Conservation (phyloP, 2,329 filamentous ascomycete genomes). For the Zasmidium citrigriseum region DNA sequence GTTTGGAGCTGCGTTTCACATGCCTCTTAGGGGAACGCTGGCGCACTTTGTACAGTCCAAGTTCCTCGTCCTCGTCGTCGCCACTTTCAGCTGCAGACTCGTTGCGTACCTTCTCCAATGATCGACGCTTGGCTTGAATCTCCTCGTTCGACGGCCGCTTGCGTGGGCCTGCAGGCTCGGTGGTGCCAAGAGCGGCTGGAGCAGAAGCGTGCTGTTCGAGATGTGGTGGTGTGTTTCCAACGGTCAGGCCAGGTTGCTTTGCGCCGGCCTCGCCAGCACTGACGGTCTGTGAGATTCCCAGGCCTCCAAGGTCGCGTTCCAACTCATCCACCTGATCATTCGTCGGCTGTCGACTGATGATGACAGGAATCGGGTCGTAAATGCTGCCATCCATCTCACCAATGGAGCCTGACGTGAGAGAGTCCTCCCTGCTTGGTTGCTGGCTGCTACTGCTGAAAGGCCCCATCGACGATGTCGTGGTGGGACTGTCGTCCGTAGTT, state of each 20-base stretch:
- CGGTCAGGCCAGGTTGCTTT: not conserved
- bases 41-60: slow-evolving; percentile 62
- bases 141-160: slow-evolving; percentile 72
- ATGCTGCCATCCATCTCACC: slow-evolving; percentile 81
- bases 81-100: slow-evolving; percentile 79
- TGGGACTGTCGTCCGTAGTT: slow-evolving; percentile 77
- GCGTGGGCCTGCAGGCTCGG: slow-evolving; percentile 42
- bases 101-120: slow-evolving; percentile 68
- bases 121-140: slow-evolving; percentile 72
- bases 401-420: slow-evolving; percentile 76
- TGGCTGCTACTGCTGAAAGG: slow-evolving; percentile 4
- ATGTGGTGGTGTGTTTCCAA: slow-evolving; percentile 45
- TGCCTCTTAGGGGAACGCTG: slow-evolving; percentile 59
- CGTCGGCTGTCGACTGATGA: slow-evolving; percentile 67
- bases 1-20: slow-evolving; percentile 66
- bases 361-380: slow-evolving; percentile 75
- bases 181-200: slow-evolving; percentile 47
- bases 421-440: slow-evolving; percentile 80
- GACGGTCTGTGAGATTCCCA: slow-evolving; percentile 63
- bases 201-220: slow-evolving; percentile 68
- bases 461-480: slow-evolving; percentile 64
- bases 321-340: slow-evolving; percentile 66
- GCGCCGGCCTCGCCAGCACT: slow-evolving; percentile 21
- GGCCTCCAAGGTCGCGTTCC: slow-evolving; percentile 57
- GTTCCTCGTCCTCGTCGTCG: slow-evolving; percentile 91